These are phyloP conservation scores for Leccinum pellstonianum DNA, from an alignment of 768 basidiomycete genomes.

Conservation along the genomic window DNA sequence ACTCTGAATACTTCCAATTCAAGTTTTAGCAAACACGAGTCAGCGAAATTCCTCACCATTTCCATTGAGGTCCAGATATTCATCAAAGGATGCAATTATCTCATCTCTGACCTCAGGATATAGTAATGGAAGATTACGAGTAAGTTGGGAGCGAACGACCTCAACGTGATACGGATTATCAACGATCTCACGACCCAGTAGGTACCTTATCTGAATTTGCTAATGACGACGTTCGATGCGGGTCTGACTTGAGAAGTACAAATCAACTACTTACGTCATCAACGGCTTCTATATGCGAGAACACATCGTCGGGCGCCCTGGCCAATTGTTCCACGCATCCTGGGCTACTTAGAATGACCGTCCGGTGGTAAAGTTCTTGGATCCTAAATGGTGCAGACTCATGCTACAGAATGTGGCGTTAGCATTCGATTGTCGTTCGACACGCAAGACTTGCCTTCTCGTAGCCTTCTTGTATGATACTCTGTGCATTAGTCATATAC, in stretches of 20 bases:
- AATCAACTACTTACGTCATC: neutral
- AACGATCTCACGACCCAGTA: constrained; percentile 34
- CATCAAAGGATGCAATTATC: constrained; percentile 38
- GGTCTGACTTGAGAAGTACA: neutral
- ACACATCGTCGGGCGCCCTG: neutral
- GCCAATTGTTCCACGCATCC: neutral
- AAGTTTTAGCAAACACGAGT: neutral
- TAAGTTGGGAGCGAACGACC: constrained; percentile 31
- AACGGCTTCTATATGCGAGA: neutral
- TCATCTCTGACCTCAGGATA: constrained; percentile 47
- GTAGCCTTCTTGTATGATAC: constrained; percentile 32
- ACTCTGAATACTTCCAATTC: constrained; percentile 31
- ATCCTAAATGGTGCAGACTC: constrained; percentile 31
- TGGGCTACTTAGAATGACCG: constrained; percentile 34
- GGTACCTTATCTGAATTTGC: constrained; percentile 36
- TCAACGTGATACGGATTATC: constrained; percentile 32
- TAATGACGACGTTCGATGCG: neutral
- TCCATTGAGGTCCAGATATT: constrained; percentile 28
- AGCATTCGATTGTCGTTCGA: neutral
- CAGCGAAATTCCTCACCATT: constrained; percentile 11
- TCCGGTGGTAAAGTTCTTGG: constrained; percentile 33
- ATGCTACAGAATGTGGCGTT: constrained; percentile 18
- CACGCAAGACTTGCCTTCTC: constrained; percentile 17
- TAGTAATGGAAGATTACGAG: constrained; percentile 37
- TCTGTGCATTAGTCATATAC: constrained; percentile 12